phyloP scores from a whole-genome alignment of 1,284 basidiomycete genomes.

The Sphaerobolus stellatus region DNA sequence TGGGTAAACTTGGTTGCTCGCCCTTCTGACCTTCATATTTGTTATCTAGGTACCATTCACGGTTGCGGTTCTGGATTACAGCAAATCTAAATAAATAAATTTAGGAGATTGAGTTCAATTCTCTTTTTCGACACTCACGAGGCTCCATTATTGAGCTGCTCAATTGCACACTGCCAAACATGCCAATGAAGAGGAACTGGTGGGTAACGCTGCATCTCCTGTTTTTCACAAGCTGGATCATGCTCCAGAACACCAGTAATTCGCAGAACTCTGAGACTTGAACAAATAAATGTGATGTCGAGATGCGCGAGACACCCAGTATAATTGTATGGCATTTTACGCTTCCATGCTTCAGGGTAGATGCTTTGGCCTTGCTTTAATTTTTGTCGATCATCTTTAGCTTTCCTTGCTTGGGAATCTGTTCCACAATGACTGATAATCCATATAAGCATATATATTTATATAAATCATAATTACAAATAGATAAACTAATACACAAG shows the following conservation, averaged over 20 bases:
- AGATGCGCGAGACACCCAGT: constrained; percentile 33
- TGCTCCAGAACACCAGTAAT: constrained; percentile 27
- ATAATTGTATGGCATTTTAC: neutral
- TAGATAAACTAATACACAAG: neutral
- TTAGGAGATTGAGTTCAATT: neutral
- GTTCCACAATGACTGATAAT: neutral
- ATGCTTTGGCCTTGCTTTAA: neutral
- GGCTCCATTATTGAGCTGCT: constrained; percentile 27
- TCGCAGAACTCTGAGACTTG: neutral
- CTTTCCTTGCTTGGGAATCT: neutral
- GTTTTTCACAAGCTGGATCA: constrained; percentile 22
- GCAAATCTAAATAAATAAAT: constrained; percentile 14
- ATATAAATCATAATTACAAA: neutral
- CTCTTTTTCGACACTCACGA: constrained; percentile 13
- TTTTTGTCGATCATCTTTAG: neutral
- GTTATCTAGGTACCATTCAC: constrained; percentile 2
- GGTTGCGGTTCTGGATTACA: constrained; percentile 17
- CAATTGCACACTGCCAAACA: constrained; percentile 29
- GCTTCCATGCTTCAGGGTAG: neutral
- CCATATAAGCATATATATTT: constrained; percentile 1
- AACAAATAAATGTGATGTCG: constrained; percentile 25
- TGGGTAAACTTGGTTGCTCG: constrained; percentile 4
- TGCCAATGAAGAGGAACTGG: constrained; percentile 30
- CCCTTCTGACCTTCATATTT: constrained; percentile 16
- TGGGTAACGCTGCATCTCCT: constrained; percentile 22